Conservation (phyloP, 2,329 filamentous ascomycete species). For the Botrytis fabae region DNA sequence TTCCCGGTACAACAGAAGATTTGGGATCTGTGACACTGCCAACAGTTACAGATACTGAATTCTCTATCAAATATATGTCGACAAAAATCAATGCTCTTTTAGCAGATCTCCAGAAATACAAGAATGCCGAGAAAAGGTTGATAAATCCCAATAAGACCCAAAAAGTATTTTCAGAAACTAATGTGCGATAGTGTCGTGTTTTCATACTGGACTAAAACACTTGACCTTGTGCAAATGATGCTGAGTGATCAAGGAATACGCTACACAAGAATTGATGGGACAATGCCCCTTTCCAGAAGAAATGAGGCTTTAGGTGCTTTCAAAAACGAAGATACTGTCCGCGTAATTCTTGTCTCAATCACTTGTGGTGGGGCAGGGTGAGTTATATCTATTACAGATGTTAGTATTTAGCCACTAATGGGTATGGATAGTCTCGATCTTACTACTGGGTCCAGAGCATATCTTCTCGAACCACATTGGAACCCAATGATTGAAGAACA, state of each 20-base stretch:
- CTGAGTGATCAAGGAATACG: conserved; percentile 43
- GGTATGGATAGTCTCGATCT: conserved; percentile 22
- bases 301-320: conserved; percentile 46
- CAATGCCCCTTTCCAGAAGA: conserved; percentile 46
- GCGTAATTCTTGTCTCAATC: conserved; percentile 51
- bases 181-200: too few species aligned
- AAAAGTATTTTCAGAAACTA: too few species aligned
- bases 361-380: conserved; percentile 55
- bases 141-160: too few species aligned
- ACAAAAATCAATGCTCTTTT: too few species aligned
- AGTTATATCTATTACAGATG: conserved; percentile 27
- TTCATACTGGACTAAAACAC: conserved; percentile 23
- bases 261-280: conserved; percentile 50
- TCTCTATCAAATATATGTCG: too few species aligned
- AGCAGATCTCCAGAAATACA: too few species aligned
- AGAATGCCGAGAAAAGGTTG: too few species aligned
- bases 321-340: conserved; percentile 41
- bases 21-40: too few species aligned
- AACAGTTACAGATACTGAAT: too few species aligned
- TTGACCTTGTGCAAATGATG: conserved; percentile 48
- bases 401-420: conserved; percentile 5
- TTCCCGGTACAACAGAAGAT: too few species aligned
- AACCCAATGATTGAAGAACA: conserved; percentile 38
- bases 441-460: conserved; percentile 32
- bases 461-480: conserved; percentile 40